A percentile compares a stretch with the other conserved stretches of the same genome.
Conservation (phyloP, 352 stramenopile species). For the Pythium coloratum region DNA sequence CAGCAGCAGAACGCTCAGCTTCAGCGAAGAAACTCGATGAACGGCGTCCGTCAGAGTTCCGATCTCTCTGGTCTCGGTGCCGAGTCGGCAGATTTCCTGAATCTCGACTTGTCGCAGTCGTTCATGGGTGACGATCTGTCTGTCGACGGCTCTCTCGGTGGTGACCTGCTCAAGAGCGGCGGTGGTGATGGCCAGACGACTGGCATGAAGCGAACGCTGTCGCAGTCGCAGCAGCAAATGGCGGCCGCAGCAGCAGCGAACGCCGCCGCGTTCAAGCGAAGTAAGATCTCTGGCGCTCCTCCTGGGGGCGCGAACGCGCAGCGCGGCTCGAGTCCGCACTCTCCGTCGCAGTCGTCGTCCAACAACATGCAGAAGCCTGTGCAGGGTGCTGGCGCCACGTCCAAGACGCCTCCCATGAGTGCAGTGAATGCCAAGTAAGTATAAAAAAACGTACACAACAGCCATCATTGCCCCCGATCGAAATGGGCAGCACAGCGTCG, state of each 20-base stretch:
- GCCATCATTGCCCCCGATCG: conserved; percentile 27
- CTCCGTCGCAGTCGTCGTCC: conserved; percentile 45
- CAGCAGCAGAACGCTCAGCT: conserved; percentile 35
- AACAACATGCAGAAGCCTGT: conserved; percentile 73
- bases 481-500: conserved; percentile 17
- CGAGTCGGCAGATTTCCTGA: conserved; percentile 81
- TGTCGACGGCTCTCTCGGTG: conserved; percentile 23
- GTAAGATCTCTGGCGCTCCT: conserved; percentile 50
- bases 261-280: conserved; percentile 79
- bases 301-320: conserved; percentile 20
- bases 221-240: conserved; percentile 84
- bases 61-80: conserved; percentile 48
- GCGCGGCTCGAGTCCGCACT: conserved; percentile 45
- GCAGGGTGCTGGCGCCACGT: conserved; percentile 57
- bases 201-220: conserved; percentile 70
- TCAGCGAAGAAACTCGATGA: conserved; percentile 43
- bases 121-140: conserved; percentile 65
- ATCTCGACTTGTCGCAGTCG: conserved; percentile 72
- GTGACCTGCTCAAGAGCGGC: conserved; percentile 38
- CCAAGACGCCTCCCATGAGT: conserved; percentile 86
- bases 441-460: conserved; percentile 26
- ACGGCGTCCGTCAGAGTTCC: conserved; percentile 46
- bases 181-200: conserved; percentile 36
- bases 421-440: conserved; percentile 88
- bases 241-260: conserved; percentile 61